phyloP scores from a whole-genome alignment of 805 yeast species.

The Starmerella bombi region DNA sequence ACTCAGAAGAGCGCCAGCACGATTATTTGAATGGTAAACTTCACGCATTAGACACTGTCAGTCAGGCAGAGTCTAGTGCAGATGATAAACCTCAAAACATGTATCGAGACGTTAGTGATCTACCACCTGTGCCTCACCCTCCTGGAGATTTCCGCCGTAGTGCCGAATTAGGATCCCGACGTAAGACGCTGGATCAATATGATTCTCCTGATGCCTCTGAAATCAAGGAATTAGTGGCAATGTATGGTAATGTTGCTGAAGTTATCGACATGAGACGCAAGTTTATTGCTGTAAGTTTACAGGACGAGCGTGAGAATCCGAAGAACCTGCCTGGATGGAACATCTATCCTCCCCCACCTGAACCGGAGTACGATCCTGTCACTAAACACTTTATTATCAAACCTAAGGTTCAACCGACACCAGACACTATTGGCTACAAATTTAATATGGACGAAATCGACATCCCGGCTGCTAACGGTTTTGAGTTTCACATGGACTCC shows the following conservation, averaged over 20 bases:
- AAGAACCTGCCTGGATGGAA: constrained; percentile 62
- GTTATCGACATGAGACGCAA: constrained; percentile 66
- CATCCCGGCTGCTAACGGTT: constrained; percentile 38
- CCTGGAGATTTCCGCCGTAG: neutral
- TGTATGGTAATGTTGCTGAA: constrained; percentile 28
- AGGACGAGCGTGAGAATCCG: constrained; percentile 67
- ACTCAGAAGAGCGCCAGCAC: constrained; percentile 18
- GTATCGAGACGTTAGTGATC: constrained; percentile 11
- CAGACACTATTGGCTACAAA: constrained; percentile 33
- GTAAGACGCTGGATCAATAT: constrained; percentile 18
- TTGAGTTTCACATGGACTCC: constrained; percentile 37
- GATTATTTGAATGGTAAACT: constrained; percentile 19
- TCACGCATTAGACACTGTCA: constrained; percentile 19
- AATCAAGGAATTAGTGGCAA: constrained; percentile 26
- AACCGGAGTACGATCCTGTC: constrained; percentile 63
- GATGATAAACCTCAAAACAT: neutral
- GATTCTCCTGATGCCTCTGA: constrained; percentile 26
- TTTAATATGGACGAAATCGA: constrained; percentile 46
- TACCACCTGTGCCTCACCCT: constrained; percentile 14
- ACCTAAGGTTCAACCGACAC: constrained; percentile 28
- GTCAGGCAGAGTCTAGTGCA: neutral
- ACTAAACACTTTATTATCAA: constrained; percentile 36
- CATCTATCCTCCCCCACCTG: constrained; percentile 88
- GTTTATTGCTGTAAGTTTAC: constrained; percentile 60
- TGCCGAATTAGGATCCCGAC: constrained; percentile 7